Evolutionary conservation across 345 rosid species (phyloP).

Genomic region (Pistacia vera): DNA sequence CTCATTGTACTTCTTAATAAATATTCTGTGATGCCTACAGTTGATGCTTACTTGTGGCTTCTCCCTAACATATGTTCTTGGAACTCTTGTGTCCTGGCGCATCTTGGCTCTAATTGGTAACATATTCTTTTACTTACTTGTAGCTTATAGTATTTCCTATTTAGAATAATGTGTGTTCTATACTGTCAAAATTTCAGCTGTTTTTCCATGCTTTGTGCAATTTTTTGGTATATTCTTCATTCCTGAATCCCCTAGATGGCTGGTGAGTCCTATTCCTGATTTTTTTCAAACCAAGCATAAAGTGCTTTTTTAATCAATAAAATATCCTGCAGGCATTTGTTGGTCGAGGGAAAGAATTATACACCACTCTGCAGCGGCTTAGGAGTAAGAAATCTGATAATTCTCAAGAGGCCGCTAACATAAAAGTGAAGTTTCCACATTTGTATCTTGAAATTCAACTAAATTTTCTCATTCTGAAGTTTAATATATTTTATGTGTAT

Average conservation of each 20-base stretch:
- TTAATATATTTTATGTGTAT: too few species aligned
- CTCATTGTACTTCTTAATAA: neutral
- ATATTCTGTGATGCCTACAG: constrained; percentile 5
- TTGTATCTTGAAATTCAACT: too few species aligned
- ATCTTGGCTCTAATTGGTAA: constrained; percentile 26
- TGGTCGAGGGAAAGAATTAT: too few species aligned
- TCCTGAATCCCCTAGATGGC: constrained; percentile 57
- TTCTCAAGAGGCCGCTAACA: too few species aligned
- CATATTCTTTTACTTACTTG: neutral
- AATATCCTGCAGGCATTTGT: too few species aligned
- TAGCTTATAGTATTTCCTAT: neutral
- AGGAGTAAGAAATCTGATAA: too few species aligned
- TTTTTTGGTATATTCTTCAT: constrained; percentile 39
- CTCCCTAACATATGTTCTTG: constrained; percentile 14
- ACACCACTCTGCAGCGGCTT: too few species aligned
- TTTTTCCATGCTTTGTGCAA: constrained; percentile 26
- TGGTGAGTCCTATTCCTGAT: constrained; percentile 24
- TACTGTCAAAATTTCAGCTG: constrained; percentile 24
- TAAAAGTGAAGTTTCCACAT: too few species aligned
- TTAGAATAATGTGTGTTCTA: too few species aligned
- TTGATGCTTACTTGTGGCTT: constrained; percentile 5
- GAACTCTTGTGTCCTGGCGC: constrained; percentile 26
- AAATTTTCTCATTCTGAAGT: too few species aligned
- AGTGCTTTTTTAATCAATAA: too few species aligned
- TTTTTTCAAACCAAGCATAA: too few species aligned